Percentiles rank a stretch among this genome's conserved stretches.
These are phyloP conservation scores for Leptodermis oblonga DNA, from an alignment of 257 asterid genomes.

Conservation along the genomic window DNA sequence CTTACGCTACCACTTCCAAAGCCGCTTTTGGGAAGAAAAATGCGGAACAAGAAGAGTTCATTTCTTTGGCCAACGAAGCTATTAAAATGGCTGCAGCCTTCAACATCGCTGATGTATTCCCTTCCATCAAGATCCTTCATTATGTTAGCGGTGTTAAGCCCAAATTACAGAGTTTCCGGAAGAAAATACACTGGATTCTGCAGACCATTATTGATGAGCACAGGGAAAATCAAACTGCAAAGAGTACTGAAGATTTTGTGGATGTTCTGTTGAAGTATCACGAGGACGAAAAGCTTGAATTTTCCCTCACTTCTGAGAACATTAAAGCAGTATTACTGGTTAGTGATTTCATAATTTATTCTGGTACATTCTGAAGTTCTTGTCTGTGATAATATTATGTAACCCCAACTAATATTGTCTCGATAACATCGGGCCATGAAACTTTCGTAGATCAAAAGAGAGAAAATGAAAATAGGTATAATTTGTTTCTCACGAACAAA, in stretches of 20 bases:
- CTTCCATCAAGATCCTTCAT: constrained; percentile 19
- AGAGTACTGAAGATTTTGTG: constrained; percentile 7
- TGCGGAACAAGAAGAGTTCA: constrained; percentile 17
- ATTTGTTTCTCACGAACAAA: no score
- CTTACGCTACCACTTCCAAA: constrained; percentile 7
- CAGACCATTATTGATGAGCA: constrained; percentile 27
- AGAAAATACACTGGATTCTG: constrained; percentile 17
- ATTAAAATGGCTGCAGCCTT: constrained; percentile 15
- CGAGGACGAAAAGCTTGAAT: constrained; percentile 10
- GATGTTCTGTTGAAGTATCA: constrained; percentile 22
- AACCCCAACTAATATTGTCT: no score
- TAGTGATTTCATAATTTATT: not conserved
- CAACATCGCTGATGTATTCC: constrained; percentile 18
- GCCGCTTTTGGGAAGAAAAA: constrained; percentile 27
- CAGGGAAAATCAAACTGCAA: not conserved
- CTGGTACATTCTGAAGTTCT: no score
- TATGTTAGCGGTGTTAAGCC: constrained; percentile 24
- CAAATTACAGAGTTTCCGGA: constrained; percentile 20
- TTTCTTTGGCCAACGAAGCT: constrained; percentile 6
- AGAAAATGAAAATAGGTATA: not conserved
- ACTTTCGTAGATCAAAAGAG: no score
- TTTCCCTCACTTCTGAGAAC: constrained; percentile 1
- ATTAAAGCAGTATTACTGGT: constrained; percentile 26
- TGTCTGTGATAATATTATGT: no score
- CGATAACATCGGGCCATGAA: no score